Evolutionary conservation across 257 asterid genomes (phyloP).

Genomic region (Solanum rostratum): DNA sequence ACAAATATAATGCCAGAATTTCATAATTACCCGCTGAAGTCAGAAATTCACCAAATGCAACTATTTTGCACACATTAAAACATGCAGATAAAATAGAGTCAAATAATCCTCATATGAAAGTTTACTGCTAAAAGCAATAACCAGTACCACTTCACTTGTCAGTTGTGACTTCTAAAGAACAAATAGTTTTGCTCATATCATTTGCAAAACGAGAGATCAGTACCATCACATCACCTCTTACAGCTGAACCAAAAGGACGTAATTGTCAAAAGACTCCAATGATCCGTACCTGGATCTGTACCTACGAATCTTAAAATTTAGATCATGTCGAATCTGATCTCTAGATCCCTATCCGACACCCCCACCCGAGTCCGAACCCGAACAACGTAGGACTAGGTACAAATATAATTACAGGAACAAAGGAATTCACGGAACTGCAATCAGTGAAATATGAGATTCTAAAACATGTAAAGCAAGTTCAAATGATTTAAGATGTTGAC

Average conservation of each 20-base stretch:
- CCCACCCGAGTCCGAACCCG: background rate
- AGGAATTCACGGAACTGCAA: background rate
- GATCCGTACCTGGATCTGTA: too few species aligned
- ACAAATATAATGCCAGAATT: background rate
- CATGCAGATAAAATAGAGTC: background rate
- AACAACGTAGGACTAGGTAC: background rate
- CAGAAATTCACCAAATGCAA: background rate
- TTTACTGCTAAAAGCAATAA: background rate
- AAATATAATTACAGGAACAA: background rate
- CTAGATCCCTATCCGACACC: background rate
- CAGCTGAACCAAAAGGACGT: background rate
- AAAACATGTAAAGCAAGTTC: background rate
- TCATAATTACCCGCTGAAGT: background rate
- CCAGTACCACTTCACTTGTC: background rate
- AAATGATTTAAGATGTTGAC: background rate
- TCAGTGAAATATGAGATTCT: background rate
- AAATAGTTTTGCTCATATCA: background rate
- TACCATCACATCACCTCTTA: background rate
- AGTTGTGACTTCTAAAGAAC: background rate
- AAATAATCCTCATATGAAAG: background rate
- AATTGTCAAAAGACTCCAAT: background rate
- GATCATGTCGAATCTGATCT: background rate
- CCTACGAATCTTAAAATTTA: background rate
- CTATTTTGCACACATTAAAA: background rate
- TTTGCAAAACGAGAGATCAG: background rate